These are phyloP conservation scores for Lepidium africanum DNA, from an alignment of 345 rosid genomes.

Conservation along the genomic window DNA sequence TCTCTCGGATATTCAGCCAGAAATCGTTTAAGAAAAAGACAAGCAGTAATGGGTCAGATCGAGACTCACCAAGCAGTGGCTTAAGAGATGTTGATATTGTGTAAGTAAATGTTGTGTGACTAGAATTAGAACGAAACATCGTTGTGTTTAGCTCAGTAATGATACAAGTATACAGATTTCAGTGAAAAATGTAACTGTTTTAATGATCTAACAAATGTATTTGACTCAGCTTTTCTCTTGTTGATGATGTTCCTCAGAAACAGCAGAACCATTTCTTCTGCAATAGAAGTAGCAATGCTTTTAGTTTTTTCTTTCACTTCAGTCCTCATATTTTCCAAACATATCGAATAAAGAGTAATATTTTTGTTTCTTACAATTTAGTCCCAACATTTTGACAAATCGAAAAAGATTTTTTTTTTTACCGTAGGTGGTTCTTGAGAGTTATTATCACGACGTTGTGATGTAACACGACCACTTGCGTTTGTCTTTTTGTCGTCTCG, in stretches of 20 bases:
- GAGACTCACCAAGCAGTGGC: conserved; percentile 31
- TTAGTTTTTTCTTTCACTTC: background rate
- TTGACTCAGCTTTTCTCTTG: background rate
- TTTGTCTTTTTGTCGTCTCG: conserved; percentile 54
- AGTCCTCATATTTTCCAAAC: background rate
- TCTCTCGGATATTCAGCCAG: conserved; percentile 49
- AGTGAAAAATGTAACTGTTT: conserved; percentile 10
- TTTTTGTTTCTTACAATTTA: background rate
- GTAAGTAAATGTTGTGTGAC: conserved; percentile 22
- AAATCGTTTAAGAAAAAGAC: conserved; percentile 51
- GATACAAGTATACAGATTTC: conserved; percentile 9
- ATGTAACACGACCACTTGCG: conserved; percentile 27
- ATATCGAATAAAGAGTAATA: background rate
- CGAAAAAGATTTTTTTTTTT: background rate
- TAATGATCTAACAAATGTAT: conserved; percentile 16
- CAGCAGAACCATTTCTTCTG: conserved; percentile 77
- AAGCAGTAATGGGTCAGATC: conserved; percentile 44
- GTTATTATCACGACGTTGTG: conserved; percentile 27
- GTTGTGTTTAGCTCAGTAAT: conserved; percentile 7
- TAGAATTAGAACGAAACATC: background rate
- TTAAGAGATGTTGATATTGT: conserved; percentile 35
- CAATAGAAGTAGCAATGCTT: conserved; percentile 6
- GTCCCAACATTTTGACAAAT: background rate
- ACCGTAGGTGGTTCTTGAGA: conserved; percentile 28
- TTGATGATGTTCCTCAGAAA: conserved; percentile 36